Conservation (phyloP, 805 yeast genomes). For the Barnettozyma wickerhamii region DNA sequence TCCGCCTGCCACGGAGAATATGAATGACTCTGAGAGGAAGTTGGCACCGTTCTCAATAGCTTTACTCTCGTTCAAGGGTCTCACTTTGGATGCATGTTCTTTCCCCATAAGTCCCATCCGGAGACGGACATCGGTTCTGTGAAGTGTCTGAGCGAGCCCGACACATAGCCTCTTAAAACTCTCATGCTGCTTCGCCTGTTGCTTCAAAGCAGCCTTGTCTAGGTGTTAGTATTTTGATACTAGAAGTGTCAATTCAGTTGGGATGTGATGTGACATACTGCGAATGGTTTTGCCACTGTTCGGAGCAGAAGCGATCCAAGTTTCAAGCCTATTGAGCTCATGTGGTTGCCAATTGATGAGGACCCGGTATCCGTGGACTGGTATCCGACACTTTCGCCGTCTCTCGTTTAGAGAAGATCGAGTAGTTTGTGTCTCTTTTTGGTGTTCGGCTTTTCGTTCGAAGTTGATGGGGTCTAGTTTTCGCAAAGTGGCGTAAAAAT, state of each 20-base stretch:
- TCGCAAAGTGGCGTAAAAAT: too few species aligned
- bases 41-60: constrained; percentile 84
- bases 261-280: constrained; percentile 34
- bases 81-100: constrained; percentile 39
- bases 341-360: too few species aligned
- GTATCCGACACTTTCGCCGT: too few species aligned
- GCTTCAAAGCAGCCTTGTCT: constrained; percentile 50
- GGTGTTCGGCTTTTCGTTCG: too few species aligned
- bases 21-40: constrained; percentile 69
- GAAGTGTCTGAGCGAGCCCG: constrained; percentile 65
- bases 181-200: constrained; percentile 72
- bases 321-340: constrained; percentile 78
- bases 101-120: constrained; percentile 46
- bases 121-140: constrained; percentile 57
- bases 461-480: too few species aligned
- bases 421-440: too few species aligned
- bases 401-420: too few species aligned
- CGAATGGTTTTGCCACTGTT: constrained; percentile 77
- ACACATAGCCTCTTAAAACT: constrained; percentile 60
- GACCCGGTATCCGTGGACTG: too few species aligned
- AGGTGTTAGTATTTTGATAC: not conserved
- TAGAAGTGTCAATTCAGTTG: too few species aligned
- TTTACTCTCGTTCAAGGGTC: constrained; percentile 77
- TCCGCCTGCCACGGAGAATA: constrained; percentile 77
- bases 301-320: constrained; percentile 65